Evolutionary conservation across 345 rosid genomes (phyloP).

Genomic region (Hibiscus syriacus): DNA sequence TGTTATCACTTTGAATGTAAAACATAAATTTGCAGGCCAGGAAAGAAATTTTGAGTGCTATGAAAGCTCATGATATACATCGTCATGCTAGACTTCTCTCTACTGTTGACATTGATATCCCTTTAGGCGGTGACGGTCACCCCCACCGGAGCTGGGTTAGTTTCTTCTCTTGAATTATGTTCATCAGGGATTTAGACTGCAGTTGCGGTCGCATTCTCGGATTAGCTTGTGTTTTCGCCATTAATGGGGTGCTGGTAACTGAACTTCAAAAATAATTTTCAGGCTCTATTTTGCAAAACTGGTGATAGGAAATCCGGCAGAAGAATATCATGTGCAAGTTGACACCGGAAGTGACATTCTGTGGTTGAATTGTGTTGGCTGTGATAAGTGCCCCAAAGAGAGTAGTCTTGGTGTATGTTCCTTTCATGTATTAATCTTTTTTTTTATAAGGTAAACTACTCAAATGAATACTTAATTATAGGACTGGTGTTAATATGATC

Average conservation of each 20-base stretch:
- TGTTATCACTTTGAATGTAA: constrained; percentile 44
- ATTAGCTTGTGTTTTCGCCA: too few species aligned
- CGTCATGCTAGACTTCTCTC: constrained; percentile 69
- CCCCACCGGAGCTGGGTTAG: constrained; percentile 69
- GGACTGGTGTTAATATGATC: too few species aligned
- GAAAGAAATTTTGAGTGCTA: constrained; percentile 32
- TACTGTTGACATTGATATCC: constrained; percentile 39
- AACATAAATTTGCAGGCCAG: constrained; percentile 49
- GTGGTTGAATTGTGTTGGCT: constrained; percentile 73
- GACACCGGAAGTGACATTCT: constrained; percentile 90
- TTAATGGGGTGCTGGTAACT: not conserved
- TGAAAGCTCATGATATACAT: constrained; percentile 56
- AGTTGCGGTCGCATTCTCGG: too few species aligned
- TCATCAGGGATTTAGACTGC: too few species aligned
- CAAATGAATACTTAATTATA: too few species aligned
- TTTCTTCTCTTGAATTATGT: not conserved
- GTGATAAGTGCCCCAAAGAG: constrained; percentile 57
- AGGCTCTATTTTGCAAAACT: constrained; percentile 74
- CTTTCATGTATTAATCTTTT: not conserved
- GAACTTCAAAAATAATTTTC: constrained; percentile 14
- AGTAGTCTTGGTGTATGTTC: constrained; percentile 65
- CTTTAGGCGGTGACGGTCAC: constrained; percentile 66
- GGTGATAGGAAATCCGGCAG: constrained; percentile 61
- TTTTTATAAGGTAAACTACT: not conserved
- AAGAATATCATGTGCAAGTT: constrained; percentile 71